Conservation (phyloP, 768 basidiomycete genomes). For the Auricularia auricula-judae region DNA sequence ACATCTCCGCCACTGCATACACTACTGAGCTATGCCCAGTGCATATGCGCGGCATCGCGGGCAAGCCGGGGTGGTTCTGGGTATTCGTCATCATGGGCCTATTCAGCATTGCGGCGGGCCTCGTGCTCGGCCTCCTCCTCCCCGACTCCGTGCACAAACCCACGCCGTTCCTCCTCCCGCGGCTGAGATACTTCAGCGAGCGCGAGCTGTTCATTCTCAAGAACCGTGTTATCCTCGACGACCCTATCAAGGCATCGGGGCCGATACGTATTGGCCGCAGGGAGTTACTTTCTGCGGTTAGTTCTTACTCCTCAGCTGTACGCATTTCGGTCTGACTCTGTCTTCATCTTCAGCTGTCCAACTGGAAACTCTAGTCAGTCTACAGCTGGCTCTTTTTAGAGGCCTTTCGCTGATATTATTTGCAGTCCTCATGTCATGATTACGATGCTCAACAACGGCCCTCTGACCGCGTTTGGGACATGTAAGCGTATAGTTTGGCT, state of each 20-base stretch:
- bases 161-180: neutral
- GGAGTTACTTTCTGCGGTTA: neutral
- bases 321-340: too few species aligned
- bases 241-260: neutral
- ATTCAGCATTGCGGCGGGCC: neutral
- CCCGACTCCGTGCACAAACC: slow-evolving; percentile 1
- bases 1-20: neutral
- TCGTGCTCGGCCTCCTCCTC: neutral
- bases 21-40: neutral
- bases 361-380: neutral
- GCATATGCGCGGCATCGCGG: neutral
- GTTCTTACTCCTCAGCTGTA: neutral
- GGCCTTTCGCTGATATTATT: neutral
- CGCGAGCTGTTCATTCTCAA: neutral
- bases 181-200: neutral
- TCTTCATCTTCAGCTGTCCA: neutral
- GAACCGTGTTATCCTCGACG: neutral
- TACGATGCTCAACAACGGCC: neutral
- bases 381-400: neutral
- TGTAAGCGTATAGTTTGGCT: neutral
- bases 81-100: neutral
- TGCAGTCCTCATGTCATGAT: neutral
- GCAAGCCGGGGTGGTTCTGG: neutral
- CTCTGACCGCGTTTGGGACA: neutral
- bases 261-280: neutral